Conservation (phyloP, 2,329 filamentous ascomycete genomes). For the Fusarium sp. region DNA sequence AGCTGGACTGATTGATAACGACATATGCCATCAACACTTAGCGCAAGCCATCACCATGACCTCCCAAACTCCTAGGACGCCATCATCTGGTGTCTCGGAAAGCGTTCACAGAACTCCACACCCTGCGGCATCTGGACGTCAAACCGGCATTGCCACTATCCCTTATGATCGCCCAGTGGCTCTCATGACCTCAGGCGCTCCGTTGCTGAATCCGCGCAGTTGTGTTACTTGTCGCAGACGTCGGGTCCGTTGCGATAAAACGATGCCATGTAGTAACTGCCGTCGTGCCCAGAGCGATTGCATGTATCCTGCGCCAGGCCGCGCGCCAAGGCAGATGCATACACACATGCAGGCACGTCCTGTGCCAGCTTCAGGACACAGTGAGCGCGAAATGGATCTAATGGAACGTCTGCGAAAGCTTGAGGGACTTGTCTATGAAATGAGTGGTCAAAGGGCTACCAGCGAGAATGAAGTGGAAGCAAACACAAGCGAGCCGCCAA, state of each 20-base stretch:
- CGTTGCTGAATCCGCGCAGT: slow-evolving; percentile 59
- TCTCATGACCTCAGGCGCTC: slow-evolving; percentile 45
- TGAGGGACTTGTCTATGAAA: slow-evolving; percentile 78
- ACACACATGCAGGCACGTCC: slow-evolving; percentile 65
- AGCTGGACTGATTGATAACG: background rate
- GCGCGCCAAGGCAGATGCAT: slow-evolving; percentile 74
- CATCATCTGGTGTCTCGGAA: slow-evolving; percentile 28
- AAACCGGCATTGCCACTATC: slow-evolving; percentile 27
- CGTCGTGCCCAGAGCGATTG: slow-evolving; percentile 74
- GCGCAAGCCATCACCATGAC: slow-evolving; percentile 17
- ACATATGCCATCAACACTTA: background rate
- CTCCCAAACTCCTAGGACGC: slow-evolving; percentile 20
- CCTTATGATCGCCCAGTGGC: slow-evolving; percentile 38
- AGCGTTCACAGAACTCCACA: slow-evolving; percentile 5
- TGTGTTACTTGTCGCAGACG: slow-evolving; percentile 64
- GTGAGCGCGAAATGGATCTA: slow-evolving; percentile 73
- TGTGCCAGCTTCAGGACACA: slow-evolving; percentile 63
- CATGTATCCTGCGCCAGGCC: slow-evolving; percentile 78
- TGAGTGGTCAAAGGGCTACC: slow-evolving; percentile 64
- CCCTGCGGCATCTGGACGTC: slow-evolving; percentile 19
- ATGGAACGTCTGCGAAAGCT: slow-evolving; percentile 77
- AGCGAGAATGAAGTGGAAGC: background rate
- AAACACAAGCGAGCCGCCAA: background rate
- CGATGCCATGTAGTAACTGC: slow-evolving; percentile 69
- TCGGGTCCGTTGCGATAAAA: slow-evolving; percentile 82